A percentile compares a stretch with the other conserved stretches of the same genome.
Evolutionary conservation across 2,329 filamentous ascomycete species (phyloP).

Genomic region (Malbranchea cinnamomea): DNA sequence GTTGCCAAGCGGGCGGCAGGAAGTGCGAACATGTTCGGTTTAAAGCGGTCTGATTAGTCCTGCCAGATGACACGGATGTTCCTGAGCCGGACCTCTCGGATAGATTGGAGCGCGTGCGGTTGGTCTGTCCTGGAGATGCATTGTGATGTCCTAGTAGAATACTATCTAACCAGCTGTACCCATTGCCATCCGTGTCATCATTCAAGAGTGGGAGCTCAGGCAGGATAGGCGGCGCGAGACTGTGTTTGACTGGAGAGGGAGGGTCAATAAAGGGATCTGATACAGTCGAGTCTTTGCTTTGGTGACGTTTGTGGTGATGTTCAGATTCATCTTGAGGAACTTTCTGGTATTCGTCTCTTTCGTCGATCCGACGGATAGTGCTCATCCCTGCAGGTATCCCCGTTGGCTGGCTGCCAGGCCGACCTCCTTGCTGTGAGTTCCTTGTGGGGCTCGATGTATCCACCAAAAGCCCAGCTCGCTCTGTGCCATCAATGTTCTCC

Average conservation of each 20-base stretch:
- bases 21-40: no score
- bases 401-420: conserved; percentile 27
- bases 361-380: conserved; percentile 48
- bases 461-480: conserved; percentile 28
- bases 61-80: conserved; percentile 7
- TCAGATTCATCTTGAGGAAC: no score
- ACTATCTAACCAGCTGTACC: conserved; percentile 1
- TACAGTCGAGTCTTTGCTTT: conserved; percentile 7
- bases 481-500: conserved; percentile 13
- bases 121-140: conserved; percentile 35
- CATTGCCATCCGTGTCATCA: conserved; percentile 1
- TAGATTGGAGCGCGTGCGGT: conserved; percentile 41
- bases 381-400: conserved; percentile 37
- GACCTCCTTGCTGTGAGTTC: conserved; percentile 24
- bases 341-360: conserved; percentile 44
- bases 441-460: conserved; percentile 26
- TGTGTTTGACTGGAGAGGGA: conserved; percentile 8
- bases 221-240: conserved; percentile 4
- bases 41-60: conserved; percentile 6
- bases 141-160: conserved; percentile 15
- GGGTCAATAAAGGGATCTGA: conserved; percentile 10
- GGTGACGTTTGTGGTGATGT: conserved; percentile 1
- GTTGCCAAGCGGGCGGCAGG: no score
- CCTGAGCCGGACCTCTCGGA: conserved; percentile 33
- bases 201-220: no score